Conservation (phyloP, 2,329 filamentous ascomycete species). For the Xylariaceae sp. region DNA sequence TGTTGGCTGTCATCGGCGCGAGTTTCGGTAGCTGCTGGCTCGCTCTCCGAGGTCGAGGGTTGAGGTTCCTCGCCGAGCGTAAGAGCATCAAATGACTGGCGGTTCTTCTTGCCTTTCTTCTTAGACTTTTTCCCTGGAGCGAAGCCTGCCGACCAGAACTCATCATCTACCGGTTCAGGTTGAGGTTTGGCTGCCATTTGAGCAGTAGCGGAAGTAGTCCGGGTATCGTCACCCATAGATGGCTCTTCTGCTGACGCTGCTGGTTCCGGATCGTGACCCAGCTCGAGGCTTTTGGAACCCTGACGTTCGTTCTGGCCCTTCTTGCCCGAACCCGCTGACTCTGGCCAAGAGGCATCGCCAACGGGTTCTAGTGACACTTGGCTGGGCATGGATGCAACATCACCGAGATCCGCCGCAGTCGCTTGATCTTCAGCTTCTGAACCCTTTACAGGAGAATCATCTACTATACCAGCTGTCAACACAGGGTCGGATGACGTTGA, state of each 20-base stretch:
- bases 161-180: constrained; percentile 6
- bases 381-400: constrained; percentile 1
- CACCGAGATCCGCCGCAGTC: background rate
- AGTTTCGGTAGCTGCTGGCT: constrained; percentile 5
- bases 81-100: constrained; percentile 6
- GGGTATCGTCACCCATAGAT: no score
- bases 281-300: constrained; percentile 4
- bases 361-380: constrained; percentile 3
- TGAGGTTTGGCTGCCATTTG: no score
- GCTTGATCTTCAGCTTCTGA: background rate
- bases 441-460: background rate
- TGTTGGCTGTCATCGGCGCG: constrained; percentile 4
- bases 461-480: no score
- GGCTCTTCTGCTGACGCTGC: no score
- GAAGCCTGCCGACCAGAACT: constrained; percentile 7
- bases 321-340: constrained; percentile 12
- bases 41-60: constrained; percentile 2
- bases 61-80: constrained; percentile 5
- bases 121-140: constrained; percentile 14
- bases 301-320: constrained; percentile 19
- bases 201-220: no score
- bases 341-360: constrained; percentile 5
- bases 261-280: constrained; percentile 5
- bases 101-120: constrained; percentile 12
- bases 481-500: no score